These are phyloP conservation scores for Kondoa malvinella DNA, from an alignment of 768 basidiomycete species.

Conservation along the genomic window DNA sequence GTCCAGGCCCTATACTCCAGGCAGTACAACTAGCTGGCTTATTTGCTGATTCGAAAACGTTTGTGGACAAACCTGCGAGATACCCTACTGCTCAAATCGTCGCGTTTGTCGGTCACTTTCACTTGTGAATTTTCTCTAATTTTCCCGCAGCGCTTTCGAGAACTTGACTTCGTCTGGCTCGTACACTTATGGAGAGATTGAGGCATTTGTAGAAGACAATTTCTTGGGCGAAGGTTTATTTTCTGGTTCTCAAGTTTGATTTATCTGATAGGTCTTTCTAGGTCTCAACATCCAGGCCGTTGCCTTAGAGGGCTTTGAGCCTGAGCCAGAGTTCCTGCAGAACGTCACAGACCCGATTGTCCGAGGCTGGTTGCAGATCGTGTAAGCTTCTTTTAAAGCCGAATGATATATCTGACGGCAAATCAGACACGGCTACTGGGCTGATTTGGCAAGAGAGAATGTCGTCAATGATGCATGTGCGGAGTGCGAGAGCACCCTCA, in stretches of 20 bases:
- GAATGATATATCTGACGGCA: too few relatives aligned
- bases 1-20: constrained; percentile 40
- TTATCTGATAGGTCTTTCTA: constrained; percentile 9
- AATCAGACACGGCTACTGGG: constrained; percentile 46
- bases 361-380: constrained; percentile 55
- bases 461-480: constrained; percentile 48
- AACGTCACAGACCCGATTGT: constrained; percentile 55
- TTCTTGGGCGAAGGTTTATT: constrained; percentile 5
- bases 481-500: constrained; percentile 62
- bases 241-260: background rate
- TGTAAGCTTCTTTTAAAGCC: constrained; percentile 37
- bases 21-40: constrained; percentile 61
- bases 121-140: too few relatives aligned
- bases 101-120: background rate
- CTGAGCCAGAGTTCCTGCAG: constrained; percentile 48
- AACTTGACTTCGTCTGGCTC: constrained; percentile 9
- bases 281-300: constrained; percentile 48
- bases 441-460: constrained; percentile 38
- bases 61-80: constrained; percentile 45
- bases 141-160: background rate
- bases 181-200: constrained; percentile 4
- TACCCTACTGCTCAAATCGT: constrained; percentile 1
- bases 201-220: constrained; percentile 8
- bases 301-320: constrained; percentile 45
- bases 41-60: constrained; percentile 67